Base-by-base conservation (phyloP, 306 rosid species). In the Comarum palustre region DNA sequence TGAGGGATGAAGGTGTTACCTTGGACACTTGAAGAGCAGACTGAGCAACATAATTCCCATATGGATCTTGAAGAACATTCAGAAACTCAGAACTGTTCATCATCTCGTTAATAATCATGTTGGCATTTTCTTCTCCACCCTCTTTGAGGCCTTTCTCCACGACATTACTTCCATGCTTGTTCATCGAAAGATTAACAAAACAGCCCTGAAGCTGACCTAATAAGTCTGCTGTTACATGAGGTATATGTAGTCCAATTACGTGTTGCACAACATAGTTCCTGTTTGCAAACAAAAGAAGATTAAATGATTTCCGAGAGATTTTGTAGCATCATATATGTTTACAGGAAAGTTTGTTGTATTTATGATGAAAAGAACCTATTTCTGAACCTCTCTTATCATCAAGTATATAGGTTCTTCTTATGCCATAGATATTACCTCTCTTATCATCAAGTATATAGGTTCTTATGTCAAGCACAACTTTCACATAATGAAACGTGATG, bases 251-350 rank as follows among this genome's bases (percentile, higher is more conserved):
- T 24, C 31, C 55, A 42, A 86, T 8, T 38, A 84, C 4, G 54
- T 0, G 62, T 32, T 90, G 86, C 60, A 90, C 61, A 59, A 86
- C 82, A 19, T 86, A 86, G 74, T 86, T 87, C 79, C 90, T 86
- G 76, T 31, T 50, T 11, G 5, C 39, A 61, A 10, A 15, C 6
- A 39, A n/a, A 5, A 42, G 1, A n/a, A 57, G 19, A 11, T 57
- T 43, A 27, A 11, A 58, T 24, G 16, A 58, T 58, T 27, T 60
- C 5, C 8, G 0, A 38, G 15, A 36, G 8, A 19, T 27, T 25
- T 25, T 22, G 22, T 27, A 48, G 55, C 50, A 45, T 45, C 14
- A 14, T 43, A 12, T 43, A 12, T 45, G 1, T 45, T 16, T 43
- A 13, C 16, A 11, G 47, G 1, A 3, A 46, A 46, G 0, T 46